A percentile compares a stretch with the other conserved stretches of the same genome.
Evolutionary conservation across 179 eudicot genomes (phyloP).

Genomic region (Gypsophila paniculata): DNA sequence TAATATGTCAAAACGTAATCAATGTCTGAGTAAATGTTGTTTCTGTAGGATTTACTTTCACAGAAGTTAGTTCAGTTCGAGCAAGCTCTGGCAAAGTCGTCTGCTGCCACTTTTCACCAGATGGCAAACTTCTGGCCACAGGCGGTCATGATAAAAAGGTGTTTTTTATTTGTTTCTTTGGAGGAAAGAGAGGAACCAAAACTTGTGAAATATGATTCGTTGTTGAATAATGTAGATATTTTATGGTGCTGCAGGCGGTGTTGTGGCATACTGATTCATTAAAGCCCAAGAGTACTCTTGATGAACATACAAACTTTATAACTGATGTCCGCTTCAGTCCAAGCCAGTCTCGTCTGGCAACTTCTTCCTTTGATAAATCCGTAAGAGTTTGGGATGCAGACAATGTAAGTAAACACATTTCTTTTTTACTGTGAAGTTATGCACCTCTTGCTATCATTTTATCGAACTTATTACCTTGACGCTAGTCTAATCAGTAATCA

Average conservation of each 20-base stretch:
- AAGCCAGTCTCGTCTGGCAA: slow-evolving; percentile 80
- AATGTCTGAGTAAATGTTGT: background rate
- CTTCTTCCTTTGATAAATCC: slow-evolving; percentile 90
- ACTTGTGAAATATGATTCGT: background rate
- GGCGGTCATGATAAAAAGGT: slow-evolving; percentile 99
- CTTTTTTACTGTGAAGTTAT: background rate
- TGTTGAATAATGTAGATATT: background rate
- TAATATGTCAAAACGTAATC: slow-evolving; percentile 4
- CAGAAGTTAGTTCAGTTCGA: slow-evolving; percentile 59
- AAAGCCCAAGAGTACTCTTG: slow-evolving; percentile 70
- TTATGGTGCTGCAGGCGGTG: slow-evolving; percentile 56
- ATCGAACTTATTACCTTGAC: background rate
- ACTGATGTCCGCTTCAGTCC: slow-evolving; percentile 98
- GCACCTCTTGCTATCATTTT: background rate
- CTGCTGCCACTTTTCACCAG: slow-evolving; percentile 93
- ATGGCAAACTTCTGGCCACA: slow-evolving; percentile 91
- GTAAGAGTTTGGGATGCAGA: slow-evolving; percentile 98
- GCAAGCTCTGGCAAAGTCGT: slow-evolving; percentile 79
- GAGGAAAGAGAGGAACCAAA: background rate
- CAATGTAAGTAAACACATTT: slow-evolving; percentile 53
- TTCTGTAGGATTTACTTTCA: slow-evolving; percentile 65
- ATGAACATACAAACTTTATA: slow-evolving; percentile 73
- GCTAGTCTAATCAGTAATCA: background rate
- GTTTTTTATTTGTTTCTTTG: background rate
- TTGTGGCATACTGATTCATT: slow-evolving; percentile 76